Conservation (phyloP, 1,284 basidiomycete species). For the Trametes sp. region DNA sequence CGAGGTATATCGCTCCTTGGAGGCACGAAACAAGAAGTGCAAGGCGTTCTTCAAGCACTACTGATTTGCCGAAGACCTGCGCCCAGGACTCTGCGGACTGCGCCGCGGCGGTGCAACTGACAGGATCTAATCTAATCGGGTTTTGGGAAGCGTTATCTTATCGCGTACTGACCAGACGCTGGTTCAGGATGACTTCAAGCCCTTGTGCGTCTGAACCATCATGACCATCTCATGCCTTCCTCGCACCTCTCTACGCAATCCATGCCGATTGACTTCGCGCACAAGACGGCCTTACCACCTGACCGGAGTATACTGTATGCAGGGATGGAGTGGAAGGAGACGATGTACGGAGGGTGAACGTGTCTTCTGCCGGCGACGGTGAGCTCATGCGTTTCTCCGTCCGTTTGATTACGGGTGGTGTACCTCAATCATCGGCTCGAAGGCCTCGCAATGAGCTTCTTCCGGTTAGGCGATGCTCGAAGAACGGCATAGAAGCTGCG, state of each 20-base stretch:
- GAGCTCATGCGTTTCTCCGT: neutral
- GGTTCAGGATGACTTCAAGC: too few species aligned
- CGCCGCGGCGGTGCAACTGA: neutral
- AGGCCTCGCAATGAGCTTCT: neutral
- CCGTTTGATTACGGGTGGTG: neutral
- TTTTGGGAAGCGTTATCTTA: too few species aligned
- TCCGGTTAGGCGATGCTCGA: neutral
- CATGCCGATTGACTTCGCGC: too few species aligned
- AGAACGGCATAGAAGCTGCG: conserved; percentile 2
- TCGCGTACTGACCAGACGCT: too few species aligned
- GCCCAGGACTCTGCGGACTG: neutral
- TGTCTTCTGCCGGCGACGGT: neutral
- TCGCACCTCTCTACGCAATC: too few species aligned
- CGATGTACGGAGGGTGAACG: neutral
- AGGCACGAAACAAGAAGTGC: too few species aligned
- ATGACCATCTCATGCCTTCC: neutral
- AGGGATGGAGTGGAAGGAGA: neutral
- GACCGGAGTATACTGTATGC: too few species aligned
- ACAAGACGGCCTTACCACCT: too few species aligned
- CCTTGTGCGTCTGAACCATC: too few species aligned
- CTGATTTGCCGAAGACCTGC: too few species aligned
- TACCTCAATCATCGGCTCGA: neutral
- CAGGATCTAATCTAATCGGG: conserved; percentile 1
- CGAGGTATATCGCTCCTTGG: too few species aligned
- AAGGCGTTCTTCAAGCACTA: too few species aligned